These are phyloP conservation scores for Pseudozyma thailandica DNA, from an alignment of 1,284 basidiomycete species.

Conservation along the genomic window DNA sequence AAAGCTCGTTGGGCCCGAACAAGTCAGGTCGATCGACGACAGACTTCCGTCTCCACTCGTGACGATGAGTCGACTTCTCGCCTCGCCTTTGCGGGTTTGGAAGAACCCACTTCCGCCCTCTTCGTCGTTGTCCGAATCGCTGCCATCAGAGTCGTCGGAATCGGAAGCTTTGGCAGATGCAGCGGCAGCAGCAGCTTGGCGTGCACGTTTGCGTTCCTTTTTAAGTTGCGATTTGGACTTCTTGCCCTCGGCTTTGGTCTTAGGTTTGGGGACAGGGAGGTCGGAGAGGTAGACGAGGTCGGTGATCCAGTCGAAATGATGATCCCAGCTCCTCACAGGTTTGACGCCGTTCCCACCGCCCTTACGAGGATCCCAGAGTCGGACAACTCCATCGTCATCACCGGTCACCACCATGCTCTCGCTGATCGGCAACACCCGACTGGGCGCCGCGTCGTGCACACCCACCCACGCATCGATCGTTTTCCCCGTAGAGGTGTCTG, in stretches of 20 bases:
- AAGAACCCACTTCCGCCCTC: not conserved
- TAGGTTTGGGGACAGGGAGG: conserved; percentile 37
- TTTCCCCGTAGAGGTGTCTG: conserved; percentile 72
- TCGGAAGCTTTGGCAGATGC: not conserved
- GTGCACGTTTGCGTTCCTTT: conserved; percentile 16
- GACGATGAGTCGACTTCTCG: conserved; percentile 53
- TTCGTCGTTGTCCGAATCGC: not conserved
- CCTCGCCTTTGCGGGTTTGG: not conserved
- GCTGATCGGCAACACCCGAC: conserved; percentile 80
- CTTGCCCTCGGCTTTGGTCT: conserved; percentile 20
- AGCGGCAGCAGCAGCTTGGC: conserved; percentile 2
- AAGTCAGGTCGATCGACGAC: conserved; percentile 79
- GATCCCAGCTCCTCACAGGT: conserved; percentile 76
- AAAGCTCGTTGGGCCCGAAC: conserved; percentile 73
- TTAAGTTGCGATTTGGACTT: conserved; percentile 32
- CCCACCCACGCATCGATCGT: conserved; percentile 75
- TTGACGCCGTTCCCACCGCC: conserved; percentile 14
- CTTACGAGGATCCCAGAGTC: conserved; percentile 88
- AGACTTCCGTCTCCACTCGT: conserved; percentile 85
- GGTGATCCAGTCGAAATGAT: conserved; percentile 95
- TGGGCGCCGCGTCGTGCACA: conserved; percentile 78
- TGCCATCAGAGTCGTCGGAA: conserved; percentile 5
- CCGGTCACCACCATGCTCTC: conserved; percentile 80
- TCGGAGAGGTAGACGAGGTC: conserved; percentile 79
- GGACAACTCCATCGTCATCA: conserved; percentile 92